Conservation (phyloP, 2,329 filamentous ascomycete genomes). For the Penicillium sp. region DNA sequence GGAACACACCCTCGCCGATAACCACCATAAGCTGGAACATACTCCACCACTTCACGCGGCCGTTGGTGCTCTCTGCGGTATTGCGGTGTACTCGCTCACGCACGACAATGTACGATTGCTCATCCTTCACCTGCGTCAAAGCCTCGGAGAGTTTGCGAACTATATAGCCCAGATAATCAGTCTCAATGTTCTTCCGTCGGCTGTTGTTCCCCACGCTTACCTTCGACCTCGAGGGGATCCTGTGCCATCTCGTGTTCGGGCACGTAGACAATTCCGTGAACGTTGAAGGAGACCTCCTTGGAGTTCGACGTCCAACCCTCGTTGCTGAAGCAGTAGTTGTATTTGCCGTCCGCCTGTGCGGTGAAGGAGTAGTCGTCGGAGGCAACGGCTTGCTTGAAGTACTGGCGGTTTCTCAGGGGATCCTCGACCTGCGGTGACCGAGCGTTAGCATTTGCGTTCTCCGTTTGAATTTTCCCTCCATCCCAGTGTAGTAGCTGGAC, state of each 20-base stretch:
- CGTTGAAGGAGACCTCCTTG: slow-evolving; percentile 99
- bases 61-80: slow-evolving; percentile 97
- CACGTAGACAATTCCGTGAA: slow-evolving; percentile 97
- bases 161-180: slow-evolving; percentile 36
- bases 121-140: slow-evolving; percentile 89
- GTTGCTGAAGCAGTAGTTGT: slow-evolving; percentile 98
- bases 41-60: slow-evolving; percentile 99
- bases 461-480: neutral
- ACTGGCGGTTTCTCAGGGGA: slow-evolving; percentile 70
- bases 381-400: slow-evolving; percentile 76
- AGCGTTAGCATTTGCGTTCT: slow-evolving; percentile 11
- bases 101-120: slow-evolving; percentile 94
- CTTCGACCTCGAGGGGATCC: slow-evolving; percentile 88
- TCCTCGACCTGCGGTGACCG: slow-evolving; percentile 64
- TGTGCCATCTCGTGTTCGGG: slow-evolving; percentile 78
- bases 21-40: slow-evolving; percentile 90
- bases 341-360: slow-evolving; percentile 81
- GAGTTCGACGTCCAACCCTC: slow-evolving; percentile 94
- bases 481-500: neutral
- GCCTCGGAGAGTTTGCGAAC: slow-evolving; percentile 82
- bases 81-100: slow-evolving; percentile 96
- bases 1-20: slow-evolving; percentile 89
- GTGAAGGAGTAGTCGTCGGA: slow-evolving; percentile 93
- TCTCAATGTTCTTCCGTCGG: neutral
- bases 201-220: slow-evolving; percentile 48